Evolutionary conservation across 805 yeast genomes (phyloP), one percentile per base, ranked within the genome.

Genomic region (Ogataea populi-albae): DNA sequence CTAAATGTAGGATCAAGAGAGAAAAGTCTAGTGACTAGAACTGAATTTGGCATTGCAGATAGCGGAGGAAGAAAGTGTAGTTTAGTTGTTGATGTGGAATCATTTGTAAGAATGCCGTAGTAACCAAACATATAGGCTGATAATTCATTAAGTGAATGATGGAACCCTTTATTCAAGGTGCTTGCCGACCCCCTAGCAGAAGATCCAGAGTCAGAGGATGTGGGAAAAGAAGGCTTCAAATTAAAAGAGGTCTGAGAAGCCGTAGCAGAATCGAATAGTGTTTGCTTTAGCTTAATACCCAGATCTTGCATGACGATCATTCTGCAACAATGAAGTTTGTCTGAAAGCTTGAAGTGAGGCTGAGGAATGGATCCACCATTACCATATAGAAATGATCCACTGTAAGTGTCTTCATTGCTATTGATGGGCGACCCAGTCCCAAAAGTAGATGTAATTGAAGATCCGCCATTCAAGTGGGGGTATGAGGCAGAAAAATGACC

Each of bases 61-160:
- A 72, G 45, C 1, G 65, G 52, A 1, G 78, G 78, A 12, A 75
- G 52, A 28, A 60, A 44, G 50, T 75, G 79, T 2, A 75, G 48
- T 41, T 75, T 75, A 4, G 75, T 69, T 9, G 67, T 54, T 16
- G 65, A 53, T 14, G 61, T 59, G 12, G 62, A 54, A 37, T 75
- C 78, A 38, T 64, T 71, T 6, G 71, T 57, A 6, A 77, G 74
- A 21, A 75, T 57, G 1, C 81, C 80, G 35, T 52, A 51, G 34
- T 73, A 69, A 9, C 81, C 81, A 54, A 75, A 75, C 73, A 75
- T 72, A 45, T 66, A 71, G 37, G 70, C 71, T 18, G 71, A 65
- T 15, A 75, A 46, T 40, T 75, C 79, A 37, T 56, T 59, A 16
- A 61, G 43, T 12, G 68, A 62, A 42, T 74, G 77, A 35, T 64